Percentiles rank a stretch among this genome's conserved stretches.
Evolutionary conservation across 2,329 filamentous ascomycete species (phyloP).

Genomic region (Tolypocladium paradoxum): DNA sequence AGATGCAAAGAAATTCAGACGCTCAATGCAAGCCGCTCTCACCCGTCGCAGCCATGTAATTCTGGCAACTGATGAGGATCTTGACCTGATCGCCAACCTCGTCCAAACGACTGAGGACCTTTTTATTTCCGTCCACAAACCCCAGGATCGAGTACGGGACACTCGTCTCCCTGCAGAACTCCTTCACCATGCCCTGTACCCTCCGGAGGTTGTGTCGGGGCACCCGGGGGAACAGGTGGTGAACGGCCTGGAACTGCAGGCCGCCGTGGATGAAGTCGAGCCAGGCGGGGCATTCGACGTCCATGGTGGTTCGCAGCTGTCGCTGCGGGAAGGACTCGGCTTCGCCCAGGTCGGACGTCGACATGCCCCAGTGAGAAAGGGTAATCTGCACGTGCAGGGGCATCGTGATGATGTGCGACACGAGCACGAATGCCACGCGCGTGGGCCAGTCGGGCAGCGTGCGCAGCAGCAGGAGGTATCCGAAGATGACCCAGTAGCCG

Average conservation of each 20-base stretch:
- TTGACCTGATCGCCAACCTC: conserved; percentile 72
- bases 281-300: conserved; percentile 80
- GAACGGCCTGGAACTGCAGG: conserved; percentile 80
- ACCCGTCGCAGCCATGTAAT: conserved; percentile 2
- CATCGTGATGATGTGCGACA: conserved; percentile 72
- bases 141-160: conserved; percentile 81
- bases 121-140: conserved; percentile 73
- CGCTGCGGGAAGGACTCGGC: conserved; percentile 81
- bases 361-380: conserved; percentile 88
- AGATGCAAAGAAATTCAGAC: no score
- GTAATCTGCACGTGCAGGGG: conserved; percentile 85
- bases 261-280: conserved; percentile 84
- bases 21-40: background rate
- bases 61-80: conserved; percentile 64
- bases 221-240: conserved; percentile 75
- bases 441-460: conserved; percentile 58
- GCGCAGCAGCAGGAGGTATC: conserved; percentile 66
- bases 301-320: conserved; percentile 90
- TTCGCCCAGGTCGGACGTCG: conserved; percentile 72
- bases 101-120: conserved; percentile 64
- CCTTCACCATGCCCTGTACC: conserved; percentile 64
- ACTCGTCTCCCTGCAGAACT: conserved; percentile 71
- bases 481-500: conserved; percentile 82
- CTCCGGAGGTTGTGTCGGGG: conserved; percentile 74
- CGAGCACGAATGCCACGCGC: conserved; percentile 63